Percentiles rank a stretch among this genome's conserved stretches.
Evolutionary conservation across 2,329 filamentous ascomycete species (phyloP).

Genomic region (Fusarium brachygibbosum): DNA sequence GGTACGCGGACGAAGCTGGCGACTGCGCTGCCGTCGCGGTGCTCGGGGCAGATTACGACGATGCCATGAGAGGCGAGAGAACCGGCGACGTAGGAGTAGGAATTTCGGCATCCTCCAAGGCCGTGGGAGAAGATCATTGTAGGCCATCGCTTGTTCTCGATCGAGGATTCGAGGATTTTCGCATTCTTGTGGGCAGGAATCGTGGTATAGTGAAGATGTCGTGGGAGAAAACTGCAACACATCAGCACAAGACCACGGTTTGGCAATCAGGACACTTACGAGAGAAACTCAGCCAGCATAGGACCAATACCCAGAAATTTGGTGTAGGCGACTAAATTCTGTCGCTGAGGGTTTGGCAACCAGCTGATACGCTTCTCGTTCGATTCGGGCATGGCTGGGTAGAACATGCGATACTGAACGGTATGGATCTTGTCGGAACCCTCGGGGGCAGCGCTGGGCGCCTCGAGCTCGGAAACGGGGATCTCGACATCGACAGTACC

Average conservation of each 20-base stretch:
- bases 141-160: conserved; percentile 74
- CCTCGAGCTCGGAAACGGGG: conserved; percentile 71
- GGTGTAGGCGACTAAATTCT: conserved; percentile 80
- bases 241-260: conserved; percentile 2
- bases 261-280: conserved; percentile 59
- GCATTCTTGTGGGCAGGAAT: conserved; percentile 82
- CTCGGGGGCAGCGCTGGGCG: conserved; percentile 66
- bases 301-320: conserved; percentile 78
- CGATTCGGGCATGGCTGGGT: conserved; percentile 72
- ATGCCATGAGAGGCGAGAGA: conserved; percentile 85
- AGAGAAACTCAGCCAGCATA: conserved; percentile 69
- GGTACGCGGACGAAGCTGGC: conserved; percentile 78
- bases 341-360: conserved; percentile 82
- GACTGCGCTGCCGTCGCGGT: conserved; percentile 84
- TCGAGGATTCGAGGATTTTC: conserved; percentile 66
- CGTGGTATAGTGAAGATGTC: conserved; percentile 78
- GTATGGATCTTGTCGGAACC: conserved; percentile 74
- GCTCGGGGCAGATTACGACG: conserved; percentile 84
- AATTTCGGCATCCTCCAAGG: conserved; percentile 82
- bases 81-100: conserved; percentile 86
- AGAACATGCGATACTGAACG: conserved; percentile 85
- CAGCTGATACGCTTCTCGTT: conserved; percentile 75
- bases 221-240: conserved; percentile 71
- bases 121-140: conserved; percentile 90
- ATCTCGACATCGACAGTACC: conserved; percentile 84